A percentile compares a stretch with the other conserved stretches of the same genome.
phyloP scores from a whole-genome alignment of 2,329 filamentous ascomycete genomes.

The Pestalotiopsis sp. region DNA sequence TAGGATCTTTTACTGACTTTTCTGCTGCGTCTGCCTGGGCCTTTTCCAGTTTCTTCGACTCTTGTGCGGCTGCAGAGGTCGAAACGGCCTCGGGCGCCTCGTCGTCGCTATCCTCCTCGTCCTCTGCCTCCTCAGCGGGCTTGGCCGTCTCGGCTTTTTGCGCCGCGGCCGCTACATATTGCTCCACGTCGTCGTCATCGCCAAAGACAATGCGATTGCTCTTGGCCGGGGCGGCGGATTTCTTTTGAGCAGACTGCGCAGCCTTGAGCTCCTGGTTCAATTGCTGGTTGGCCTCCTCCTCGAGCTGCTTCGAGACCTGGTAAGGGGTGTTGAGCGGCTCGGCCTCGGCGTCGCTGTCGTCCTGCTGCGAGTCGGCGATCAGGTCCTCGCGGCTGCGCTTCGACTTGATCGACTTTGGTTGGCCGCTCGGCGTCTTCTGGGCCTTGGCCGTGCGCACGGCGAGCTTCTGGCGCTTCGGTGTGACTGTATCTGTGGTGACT shows the following conservation, averaged over 20 bases:
- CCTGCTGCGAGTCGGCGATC: constrained; percentile 23
- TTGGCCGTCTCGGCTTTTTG: constrained; percentile 10
- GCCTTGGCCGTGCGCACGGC: constrained; percentile 19
- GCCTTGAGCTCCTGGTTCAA: constrained; percentile 23
- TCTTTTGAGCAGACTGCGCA: background rate
- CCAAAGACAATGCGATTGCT: constrained; percentile 33
- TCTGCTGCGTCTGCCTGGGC: constrained; percentile 52
- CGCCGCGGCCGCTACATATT: constrained; percentile 30
- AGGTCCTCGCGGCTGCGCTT: constrained; percentile 20
- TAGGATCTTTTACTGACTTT: constrained; percentile 42
- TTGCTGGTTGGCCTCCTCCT: constrained; percentile 32
- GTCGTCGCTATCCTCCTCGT: constrained; percentile 50
- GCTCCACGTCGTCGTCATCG: constrained; percentile 34
- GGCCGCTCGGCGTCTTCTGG: constrained; percentile 19
- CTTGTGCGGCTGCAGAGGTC: constrained; percentile 48
- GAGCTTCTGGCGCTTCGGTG: constrained; percentile 22
- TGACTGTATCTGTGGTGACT: background rate
- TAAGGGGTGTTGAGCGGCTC: constrained; percentile 18
- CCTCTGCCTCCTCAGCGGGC: constrained; percentile 19
- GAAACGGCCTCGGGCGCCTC: constrained; percentile 64
- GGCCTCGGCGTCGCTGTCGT: constrained; percentile 20
- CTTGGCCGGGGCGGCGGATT: constrained; percentile 7
- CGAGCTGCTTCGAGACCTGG: constrained; percentile 32
- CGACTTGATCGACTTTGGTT: constrained; percentile 26
- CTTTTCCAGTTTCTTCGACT: constrained; percentile 48